Conservation (phyloP, 2,329 filamentous ascomycete genomes). For the Coleophoma eucalyptorum region DNA sequence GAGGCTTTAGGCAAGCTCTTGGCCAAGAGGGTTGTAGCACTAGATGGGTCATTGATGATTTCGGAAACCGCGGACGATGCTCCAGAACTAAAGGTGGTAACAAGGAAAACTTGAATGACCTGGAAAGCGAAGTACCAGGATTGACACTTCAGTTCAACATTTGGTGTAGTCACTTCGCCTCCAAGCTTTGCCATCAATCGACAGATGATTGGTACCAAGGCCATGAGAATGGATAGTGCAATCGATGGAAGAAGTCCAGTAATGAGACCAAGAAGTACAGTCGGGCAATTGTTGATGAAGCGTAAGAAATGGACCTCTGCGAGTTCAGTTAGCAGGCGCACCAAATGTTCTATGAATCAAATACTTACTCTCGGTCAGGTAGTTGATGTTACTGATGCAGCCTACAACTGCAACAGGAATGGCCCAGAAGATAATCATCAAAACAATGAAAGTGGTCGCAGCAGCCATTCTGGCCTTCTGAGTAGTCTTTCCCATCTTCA, state of each 20-base stretch:
- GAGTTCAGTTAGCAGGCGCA: constrained; percentile 3
- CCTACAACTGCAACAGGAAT: constrained; percentile 75
- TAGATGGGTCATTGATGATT: constrained; percentile 59
- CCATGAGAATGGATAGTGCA: constrained; percentile 77
- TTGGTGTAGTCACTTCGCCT: constrained; percentile 73
- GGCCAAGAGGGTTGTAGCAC: constrained; percentile 63
- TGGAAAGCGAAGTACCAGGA: constrained; percentile 90
- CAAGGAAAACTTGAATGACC: constrained; percentile 86
- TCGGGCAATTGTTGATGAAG: constrained; percentile 72
- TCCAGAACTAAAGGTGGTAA: constrained; percentile 79
- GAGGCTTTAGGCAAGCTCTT: constrained; percentile 75
- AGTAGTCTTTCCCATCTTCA: constrained; percentile 82
- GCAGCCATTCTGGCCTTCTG: constrained; percentile 65
- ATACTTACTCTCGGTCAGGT: constrained; percentile 45
- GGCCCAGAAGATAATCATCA: constrained; percentile 83
- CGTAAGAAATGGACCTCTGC: constrained; percentile 57
- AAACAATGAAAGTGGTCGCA: constrained; percentile 65
- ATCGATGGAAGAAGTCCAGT: constrained; percentile 81
- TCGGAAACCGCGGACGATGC: constrained; percentile 66
- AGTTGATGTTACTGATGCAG: constrained; percentile 78
- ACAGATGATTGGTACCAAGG: constrained; percentile 77
- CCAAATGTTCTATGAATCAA: no score
- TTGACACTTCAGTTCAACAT: constrained; percentile 83
- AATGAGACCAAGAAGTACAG: constrained; percentile 69
- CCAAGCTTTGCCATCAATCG: constrained; percentile 73